Evolutionary conservation across 23 red algal genomes (phyloP), one percentile per base, ranked within the genome.

Genomic region (Gracilaria domingensis): DNA sequence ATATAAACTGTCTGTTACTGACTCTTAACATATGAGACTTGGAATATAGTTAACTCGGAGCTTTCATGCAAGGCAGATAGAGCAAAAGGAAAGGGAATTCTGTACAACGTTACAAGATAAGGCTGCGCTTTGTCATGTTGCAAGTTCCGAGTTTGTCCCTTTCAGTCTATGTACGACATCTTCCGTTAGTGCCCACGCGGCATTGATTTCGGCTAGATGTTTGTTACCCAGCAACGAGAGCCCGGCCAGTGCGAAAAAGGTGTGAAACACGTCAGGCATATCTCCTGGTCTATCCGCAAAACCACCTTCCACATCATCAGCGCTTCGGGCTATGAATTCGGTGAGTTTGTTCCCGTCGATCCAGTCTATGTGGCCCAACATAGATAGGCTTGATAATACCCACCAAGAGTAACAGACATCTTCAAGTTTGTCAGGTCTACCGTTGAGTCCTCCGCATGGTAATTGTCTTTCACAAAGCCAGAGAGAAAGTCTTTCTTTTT

Each of bases 321-420:
- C 93, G 84, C 93, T 94, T 12, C 29, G 21, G 17, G 80, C 29
- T 91, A 99, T 96, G 83, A 99, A 99, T 16, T 77, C 47, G 24
- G 61, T 67, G 32, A 99, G 80, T 60, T 69, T 81, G 29, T 50
- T 33, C 21, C 28, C 88, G 47, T 95, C 88, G 60, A 99, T 94
- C 93, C 93, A 99, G 21, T 85, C 83, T 34, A 80, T 45, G 26
- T 85, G 81, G 24, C 79, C 91, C 30, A 99, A 49, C 86, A 99
- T 99, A 26, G 53, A 53, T 39, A 99, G 66, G 45, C 91, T 89
- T 49, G 97, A 61, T 30, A 99, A 50, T 26, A 99, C 97, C 97
- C 97, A 99, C 97, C 97, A 99, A 4, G 93, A 95, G 69, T 99
- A 99, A 72, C 97, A 99, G 8, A 99, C 97, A 61, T 99, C 97